Conservation (phyloP, 106 monocot species). For the Chionographis japonica region DNA sequence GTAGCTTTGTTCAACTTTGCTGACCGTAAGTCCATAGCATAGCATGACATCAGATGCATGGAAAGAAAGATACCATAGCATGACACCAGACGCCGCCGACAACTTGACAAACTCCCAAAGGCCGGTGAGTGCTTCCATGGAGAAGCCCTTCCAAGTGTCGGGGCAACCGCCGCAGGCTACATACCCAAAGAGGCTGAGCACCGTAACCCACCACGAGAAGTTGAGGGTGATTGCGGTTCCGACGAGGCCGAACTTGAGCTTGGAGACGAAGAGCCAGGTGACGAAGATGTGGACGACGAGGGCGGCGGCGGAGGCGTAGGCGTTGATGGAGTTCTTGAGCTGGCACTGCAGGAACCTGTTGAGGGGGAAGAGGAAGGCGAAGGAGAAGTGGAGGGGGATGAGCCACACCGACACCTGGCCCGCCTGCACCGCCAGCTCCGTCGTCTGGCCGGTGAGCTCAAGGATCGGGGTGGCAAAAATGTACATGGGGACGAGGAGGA, state of each 20-base stretch:
- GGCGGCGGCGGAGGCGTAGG: conserved; percentile 21
- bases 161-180: conserved; percentile 40
- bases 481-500: conserved; percentile 43
- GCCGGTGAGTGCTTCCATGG: conserved; percentile 43
- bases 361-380: conserved; percentile 49
- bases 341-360: conserved; percentile 61
- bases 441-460: conserved; percentile 32
- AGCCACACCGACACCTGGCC: conserved; percentile 44
- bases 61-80: conserved; percentile 37
- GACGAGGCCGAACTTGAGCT: conserved; percentile 27
- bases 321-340: conserved; percentile 41
- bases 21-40: too few species aligned
- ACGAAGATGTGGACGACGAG: conserved; percentile 33
- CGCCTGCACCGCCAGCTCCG: conserved; percentile 28
- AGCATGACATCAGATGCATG: too few species aligned
- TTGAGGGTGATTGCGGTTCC: conserved; percentile 35
- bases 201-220: conserved; percentile 51
- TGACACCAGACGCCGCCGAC: conserved; percentile 50
- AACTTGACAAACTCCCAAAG: conserved; percentile 57
- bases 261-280: conserved; percentile 43
- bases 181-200: conserved; percentile 15
- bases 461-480: conserved; percentile 43
- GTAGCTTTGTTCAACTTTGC: too few species aligned
- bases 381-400: conserved; percentile 59
- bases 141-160: conserved; percentile 45